phyloP scores from a whole-genome alignment of 2,329 filamentous ascomycete genomes.

The Chrysosporium queenslandicum region DNA sequence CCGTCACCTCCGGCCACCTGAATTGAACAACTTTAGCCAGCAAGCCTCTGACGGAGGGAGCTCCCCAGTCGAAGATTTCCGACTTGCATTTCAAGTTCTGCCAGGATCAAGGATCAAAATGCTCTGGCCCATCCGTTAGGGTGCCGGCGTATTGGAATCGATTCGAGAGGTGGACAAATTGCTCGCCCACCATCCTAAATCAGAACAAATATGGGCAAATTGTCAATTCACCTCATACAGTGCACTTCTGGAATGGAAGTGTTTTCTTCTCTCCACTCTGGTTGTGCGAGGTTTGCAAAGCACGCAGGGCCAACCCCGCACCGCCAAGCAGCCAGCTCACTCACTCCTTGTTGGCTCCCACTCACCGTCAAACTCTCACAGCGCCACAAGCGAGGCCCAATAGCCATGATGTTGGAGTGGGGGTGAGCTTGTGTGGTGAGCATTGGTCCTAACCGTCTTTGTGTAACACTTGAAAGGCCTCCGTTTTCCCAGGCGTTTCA shows the following conservation, averaged over 20 bases:
- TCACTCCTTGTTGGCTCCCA: not conserved
- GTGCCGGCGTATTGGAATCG: not conserved
- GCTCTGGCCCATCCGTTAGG: not conserved
- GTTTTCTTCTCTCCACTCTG: too few species aligned
- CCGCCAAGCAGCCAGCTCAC: not conserved
- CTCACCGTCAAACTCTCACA: not conserved
- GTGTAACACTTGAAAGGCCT: not conserved
- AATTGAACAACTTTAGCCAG: not conserved
- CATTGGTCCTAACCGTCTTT: not conserved
- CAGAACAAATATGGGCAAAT: not conserved
- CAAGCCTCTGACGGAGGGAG: too few species aligned
- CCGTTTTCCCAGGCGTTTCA: not conserved
- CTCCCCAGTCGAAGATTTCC: not conserved
- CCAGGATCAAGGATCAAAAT: not conserved
- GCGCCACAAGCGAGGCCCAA: slow-evolving; percentile 6
- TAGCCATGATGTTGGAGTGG: not conserved
- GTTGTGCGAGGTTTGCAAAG: not conserved
- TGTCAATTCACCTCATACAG: not conserved
- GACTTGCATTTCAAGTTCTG: not conserved
- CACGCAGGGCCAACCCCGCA: slow-evolving; percentile 5
- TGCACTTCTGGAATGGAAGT: not conserved
- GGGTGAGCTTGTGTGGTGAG: not conserved
- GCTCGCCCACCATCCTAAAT: not conserved
- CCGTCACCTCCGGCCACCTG: not conserved
- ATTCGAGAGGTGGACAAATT: not conserved